Evolutionary conservation across 1,284 basidiomycete species (phyloP).

Genomic region (Vanrija sp.): DNA sequence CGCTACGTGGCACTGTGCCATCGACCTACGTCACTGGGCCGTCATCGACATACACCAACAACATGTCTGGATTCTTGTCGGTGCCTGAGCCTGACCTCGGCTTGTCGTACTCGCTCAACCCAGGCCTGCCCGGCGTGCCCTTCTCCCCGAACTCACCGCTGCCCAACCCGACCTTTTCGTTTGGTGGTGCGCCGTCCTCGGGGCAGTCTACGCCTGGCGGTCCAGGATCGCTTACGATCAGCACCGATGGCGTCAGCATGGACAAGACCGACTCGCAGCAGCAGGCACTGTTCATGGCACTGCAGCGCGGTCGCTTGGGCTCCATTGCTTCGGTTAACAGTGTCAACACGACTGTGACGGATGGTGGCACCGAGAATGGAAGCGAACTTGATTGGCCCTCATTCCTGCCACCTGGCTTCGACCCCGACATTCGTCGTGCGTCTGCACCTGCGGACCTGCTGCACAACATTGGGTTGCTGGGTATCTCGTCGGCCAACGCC

Average conservation of each 20-base stretch:
- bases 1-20: conserved; percentile 8
- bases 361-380: conserved; percentile 26
- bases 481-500: conserved; percentile 13
- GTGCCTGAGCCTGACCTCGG: not conserved
- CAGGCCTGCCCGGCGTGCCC: conserved; percentile 8
- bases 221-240: not conserved
- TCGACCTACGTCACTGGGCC: conserved; percentile 5
- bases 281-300: conserved; percentile 27
- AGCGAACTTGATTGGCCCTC: conserved; percentile 15
- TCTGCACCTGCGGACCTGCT: conserved; percentile 28
- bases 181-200: conserved; percentile 23
- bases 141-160: conserved; percentile 33
- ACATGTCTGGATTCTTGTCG: not conserved
- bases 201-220: not conserved
- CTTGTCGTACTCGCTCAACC: conserved; percentile 10
- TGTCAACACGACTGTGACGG: conserved; percentile 23
- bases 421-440: conserved; percentile 26
- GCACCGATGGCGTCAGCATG: not conserved
- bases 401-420: conserved; percentile 19
- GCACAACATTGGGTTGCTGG: conserved; percentile 27
- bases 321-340: conserved; percentile 31
- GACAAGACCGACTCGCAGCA: conserved; percentile 9
- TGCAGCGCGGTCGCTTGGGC: conserved; percentile 37
- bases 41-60: conserved; percentile 3
- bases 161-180: conserved; percentile 41